A percentile compares a stretch with the other conserved stretches of the same genome.
phyloP scores from a whole-genome alignment of 129 eudicot species.

The Solidago caesia region DNA sequence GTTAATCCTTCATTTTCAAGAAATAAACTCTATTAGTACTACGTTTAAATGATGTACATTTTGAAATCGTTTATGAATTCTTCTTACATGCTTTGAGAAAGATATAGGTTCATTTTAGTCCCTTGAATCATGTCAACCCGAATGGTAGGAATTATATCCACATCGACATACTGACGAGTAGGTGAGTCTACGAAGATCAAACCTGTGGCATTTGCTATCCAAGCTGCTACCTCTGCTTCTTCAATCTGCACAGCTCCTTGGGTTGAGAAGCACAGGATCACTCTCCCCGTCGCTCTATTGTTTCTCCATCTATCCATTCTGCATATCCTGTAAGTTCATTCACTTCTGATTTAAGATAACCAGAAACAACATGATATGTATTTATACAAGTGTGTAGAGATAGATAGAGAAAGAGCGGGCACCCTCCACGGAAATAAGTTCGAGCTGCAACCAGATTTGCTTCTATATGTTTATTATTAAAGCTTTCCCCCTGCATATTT shows the following conservation, averaged over 20 bases:
- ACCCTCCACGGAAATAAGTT: constrained; percentile 52
- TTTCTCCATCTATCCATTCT: constrained; percentile 32
- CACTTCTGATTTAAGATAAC: not conserved
- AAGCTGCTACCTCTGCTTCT: constrained; percentile 48
- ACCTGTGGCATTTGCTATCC: constrained; percentile 47
- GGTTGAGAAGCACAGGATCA: constrained; percentile 57
- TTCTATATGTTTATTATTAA: constrained; percentile 36
- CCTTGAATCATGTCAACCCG: constrained; percentile 62
- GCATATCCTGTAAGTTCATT: constrained; percentile 48
- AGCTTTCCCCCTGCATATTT: constrained; percentile 68
- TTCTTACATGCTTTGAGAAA: constrained; percentile 47
- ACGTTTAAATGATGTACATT: no score
- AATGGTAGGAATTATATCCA: constrained; percentile 55
- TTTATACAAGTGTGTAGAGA: not conserved
- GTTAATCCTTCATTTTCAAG: constrained; percentile 28
- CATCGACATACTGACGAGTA: constrained; percentile 47
- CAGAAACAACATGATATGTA: not conserved
- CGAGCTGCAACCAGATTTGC: constrained; percentile 48
- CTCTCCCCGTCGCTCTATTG: constrained; percentile 35
- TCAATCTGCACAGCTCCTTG: constrained; percentile 36
- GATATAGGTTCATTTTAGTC: constrained; percentile 40
- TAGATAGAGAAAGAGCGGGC: constrained; percentile 19
- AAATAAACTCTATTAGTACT: constrained; percentile 5
- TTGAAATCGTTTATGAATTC: not conserved
- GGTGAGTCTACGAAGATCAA: constrained; percentile 61